A percentile compares a stretch with the other conserved stretches of the same genome.
Evolutionary conservation across 1,284 basidiomycete genomes (phyloP).

Genomic region (Moesziomyces antarcticus): DNA sequence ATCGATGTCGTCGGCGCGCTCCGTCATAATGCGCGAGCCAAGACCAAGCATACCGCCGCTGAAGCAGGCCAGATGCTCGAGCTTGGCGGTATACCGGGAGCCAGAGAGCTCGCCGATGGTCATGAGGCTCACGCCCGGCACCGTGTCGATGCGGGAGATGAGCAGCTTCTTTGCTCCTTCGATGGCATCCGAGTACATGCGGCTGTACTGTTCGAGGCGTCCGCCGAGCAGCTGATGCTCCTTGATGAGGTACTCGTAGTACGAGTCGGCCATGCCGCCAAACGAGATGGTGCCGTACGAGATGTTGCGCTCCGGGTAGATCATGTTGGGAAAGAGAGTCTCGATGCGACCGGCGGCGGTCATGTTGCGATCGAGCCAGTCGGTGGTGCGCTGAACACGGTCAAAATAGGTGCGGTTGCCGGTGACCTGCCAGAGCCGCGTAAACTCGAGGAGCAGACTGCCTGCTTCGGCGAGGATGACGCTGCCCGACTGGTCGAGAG

Average conservation of each 20-base stretch:
- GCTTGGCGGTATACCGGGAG: conserved; percentile 38
- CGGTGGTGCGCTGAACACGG: conserved; percentile 70
- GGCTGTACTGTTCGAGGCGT: conserved; percentile 69
- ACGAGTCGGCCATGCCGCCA: conserved; percentile 70
- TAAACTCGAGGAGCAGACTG: conserved; percentile 72
- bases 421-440: conserved; percentile 71
- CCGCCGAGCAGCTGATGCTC: conserved; percentile 71
- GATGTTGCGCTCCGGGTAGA: conserved; percentile 66
- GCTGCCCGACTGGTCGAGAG: conserved; percentile 17
- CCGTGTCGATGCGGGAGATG: conserved; percentile 68
- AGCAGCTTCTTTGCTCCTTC: conserved; percentile 70
- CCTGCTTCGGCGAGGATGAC: conserved; percentile 69
- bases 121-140: conserved; percentile 69
- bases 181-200: conserved; percentile 70
- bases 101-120: conserved; percentile 54
- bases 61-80: conserved; percentile 71
- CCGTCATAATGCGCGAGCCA: conserved; percentile 70
- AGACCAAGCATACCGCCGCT: conserved; percentile 73
- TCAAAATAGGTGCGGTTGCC: conserved; percentile 72
- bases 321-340: conserved; percentile 63
- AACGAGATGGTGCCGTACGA: conserved; percentile 67
- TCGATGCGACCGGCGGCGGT: conserved; percentile 63
- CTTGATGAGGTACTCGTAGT: conserved; percentile 74
- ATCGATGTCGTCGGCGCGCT: conserved; percentile 69
- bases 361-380: conserved; percentile 70